Conservation (phyloP, 768 basidiomycete species). For the Lactarius evosmus region DNA sequence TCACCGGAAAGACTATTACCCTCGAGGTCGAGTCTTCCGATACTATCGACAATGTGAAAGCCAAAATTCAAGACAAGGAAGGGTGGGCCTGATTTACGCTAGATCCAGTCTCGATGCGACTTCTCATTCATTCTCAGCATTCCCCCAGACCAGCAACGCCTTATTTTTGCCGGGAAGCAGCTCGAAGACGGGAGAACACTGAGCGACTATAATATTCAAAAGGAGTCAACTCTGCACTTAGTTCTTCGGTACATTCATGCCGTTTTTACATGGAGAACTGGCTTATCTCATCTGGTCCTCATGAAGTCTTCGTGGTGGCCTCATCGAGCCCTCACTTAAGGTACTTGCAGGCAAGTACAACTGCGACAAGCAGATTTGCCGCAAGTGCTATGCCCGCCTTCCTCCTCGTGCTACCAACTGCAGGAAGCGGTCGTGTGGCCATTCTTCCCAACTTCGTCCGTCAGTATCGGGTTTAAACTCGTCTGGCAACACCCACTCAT, state of each 20-base stretch:
- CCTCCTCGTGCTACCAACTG: conserved; percentile 99
- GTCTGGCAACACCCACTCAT: neutral
- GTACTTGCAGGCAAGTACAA: conserved; percentile 97
- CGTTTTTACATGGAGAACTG: neutral
- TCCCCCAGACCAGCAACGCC: conserved; percentile 91
- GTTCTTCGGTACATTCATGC: conserved; percentile 76
- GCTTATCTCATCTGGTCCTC: conserved; percentile 17
- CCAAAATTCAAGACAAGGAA: conserved; percentile 76
- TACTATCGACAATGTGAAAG: conserved; percentile 96
- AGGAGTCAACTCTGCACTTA: conserved; percentile 96
- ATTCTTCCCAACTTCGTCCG: conserved; percentile 90
- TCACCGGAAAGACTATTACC: conserved; percentile 97
- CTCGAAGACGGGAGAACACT: conserved; percentile 97
- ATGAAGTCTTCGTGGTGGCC: conserved; percentile 89
- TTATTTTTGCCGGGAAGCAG: conserved; percentile 98
- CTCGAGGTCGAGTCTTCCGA: conserved; percentile 97
- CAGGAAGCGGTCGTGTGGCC: conserved; percentile 91
- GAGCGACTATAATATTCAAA: conserved; percentile 97
- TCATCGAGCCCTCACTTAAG: conserved; percentile 99
- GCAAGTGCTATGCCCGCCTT: conserved; percentile 99
- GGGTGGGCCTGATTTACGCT: conserved; percentile 42
- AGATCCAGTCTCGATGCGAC: neutral
- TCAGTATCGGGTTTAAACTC: conserved; percentile 44
- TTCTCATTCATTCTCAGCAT: conserved; percentile 48
- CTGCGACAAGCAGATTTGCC: conserved; percentile 99